Percentiles rank a stretch among this genome's conserved stretches.
Conservation (phyloP, 2,329 filamentous ascomycete genomes). For the Pyrenophora seminiperda region DNA sequence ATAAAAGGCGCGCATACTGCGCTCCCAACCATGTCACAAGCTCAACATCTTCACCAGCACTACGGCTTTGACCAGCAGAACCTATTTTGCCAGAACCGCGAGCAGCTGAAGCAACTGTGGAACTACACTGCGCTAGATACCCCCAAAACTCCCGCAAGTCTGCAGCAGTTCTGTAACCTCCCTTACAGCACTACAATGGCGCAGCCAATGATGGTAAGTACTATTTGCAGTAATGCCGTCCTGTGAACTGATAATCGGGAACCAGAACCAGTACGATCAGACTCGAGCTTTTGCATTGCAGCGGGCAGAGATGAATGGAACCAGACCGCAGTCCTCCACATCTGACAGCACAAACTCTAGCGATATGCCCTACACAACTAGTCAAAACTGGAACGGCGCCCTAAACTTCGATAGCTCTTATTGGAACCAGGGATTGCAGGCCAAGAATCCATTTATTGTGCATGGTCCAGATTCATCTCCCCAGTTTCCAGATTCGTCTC, state of each 20-base stretch:
- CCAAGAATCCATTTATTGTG: constrained; percentile 17
- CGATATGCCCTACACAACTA: neutral
- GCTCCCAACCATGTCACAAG: constrained; percentile 20
- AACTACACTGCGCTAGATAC: constrained; percentile 3
- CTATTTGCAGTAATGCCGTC: neutral
- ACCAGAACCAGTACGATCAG: constrained; percentile 18
- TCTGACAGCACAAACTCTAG: neutral
- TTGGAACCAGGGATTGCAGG: constrained; percentile 7
- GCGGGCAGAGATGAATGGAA: constrained; percentile 7
- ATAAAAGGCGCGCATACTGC: constrained; percentile 12
- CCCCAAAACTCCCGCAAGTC: neutral
- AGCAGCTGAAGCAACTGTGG: constrained; percentile 7
- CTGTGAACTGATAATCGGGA: constrained; percentile 5
- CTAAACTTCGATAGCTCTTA: neutral
- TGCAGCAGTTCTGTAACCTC: neutral
- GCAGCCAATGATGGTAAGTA: constrained; percentile 24
- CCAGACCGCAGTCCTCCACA: neutral
- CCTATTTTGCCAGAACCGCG: constrained; percentile 2
- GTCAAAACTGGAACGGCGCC: constrained; percentile 4
- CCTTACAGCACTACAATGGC: constrained; percentile 17
- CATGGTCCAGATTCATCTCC: constrained; percentile 7
- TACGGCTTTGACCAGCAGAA: constrained; percentile 5
- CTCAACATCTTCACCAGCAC: constrained; percentile 14
- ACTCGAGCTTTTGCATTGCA: constrained; percentile 15
- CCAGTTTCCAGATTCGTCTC: constrained; percentile 12